Conservation (phyloP, 257 asterid species). For the Marsdenia floribunda region DNA sequence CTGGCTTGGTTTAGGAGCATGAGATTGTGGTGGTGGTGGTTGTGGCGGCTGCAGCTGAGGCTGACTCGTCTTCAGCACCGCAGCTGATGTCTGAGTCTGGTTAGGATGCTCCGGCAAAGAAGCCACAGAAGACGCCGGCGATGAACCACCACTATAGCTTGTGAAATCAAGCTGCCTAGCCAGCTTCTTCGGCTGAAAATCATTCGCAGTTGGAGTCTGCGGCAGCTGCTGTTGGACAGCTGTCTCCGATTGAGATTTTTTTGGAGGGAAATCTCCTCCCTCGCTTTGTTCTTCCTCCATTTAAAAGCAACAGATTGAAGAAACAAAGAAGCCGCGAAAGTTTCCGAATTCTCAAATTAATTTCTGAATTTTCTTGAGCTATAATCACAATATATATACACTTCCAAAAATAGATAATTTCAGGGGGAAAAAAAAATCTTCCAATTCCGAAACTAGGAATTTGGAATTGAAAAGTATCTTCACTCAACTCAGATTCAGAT, state of each 20-base stretch:
- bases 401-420: constrained; percentile 17
- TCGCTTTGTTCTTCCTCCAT: constrained; percentile 63
- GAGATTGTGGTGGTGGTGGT: constrained; percentile 6
- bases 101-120: constrained; percentile 28
- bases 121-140: constrained; percentile 16
- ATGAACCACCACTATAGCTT: constrained; percentile 39
- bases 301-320: constrained; percentile 13
- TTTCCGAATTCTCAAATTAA: constrained; percentile 1
- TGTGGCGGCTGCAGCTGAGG: constrained; percentile 20
- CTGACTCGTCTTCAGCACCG: constrained; percentile 26
- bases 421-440: constrained; percentile 11
- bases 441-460: constrained; percentile 13
- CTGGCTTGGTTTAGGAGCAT: constrained; percentile 25
- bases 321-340: background rate
- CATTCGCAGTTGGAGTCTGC: constrained; percentile 19
- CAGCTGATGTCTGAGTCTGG: constrained; percentile 25
- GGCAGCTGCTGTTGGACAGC: constrained; percentile 34
- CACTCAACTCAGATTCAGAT: constrained; percentile 52
- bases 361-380: constrained; percentile 2
- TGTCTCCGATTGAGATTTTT: constrained; percentile 47
- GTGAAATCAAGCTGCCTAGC: constrained; percentile 98
- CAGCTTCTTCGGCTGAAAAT: constrained; percentile 80
- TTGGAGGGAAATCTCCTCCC: constrained; percentile 74
- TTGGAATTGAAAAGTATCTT: constrained; percentile 12
- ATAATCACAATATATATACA: constrained; percentile 15